These are phyloP conservation scores for Schizochytrium sp. DNA, from an alignment of 108 stramenopile genomes.

Conservation along the genomic window DNA sequence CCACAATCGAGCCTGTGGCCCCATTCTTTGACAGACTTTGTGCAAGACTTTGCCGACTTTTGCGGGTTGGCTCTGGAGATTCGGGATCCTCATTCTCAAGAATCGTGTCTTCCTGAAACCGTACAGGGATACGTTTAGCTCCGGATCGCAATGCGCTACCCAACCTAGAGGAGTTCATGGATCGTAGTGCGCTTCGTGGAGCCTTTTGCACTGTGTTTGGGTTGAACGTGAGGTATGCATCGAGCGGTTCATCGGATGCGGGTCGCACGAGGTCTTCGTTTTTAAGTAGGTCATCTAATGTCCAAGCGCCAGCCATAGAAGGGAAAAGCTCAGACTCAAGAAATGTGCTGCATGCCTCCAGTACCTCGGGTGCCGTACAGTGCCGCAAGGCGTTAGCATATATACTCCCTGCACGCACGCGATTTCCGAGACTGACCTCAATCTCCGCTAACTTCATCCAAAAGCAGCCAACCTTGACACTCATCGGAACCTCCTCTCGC, in stretches of 20 bases:
- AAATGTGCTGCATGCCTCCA: background rate
- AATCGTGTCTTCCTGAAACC: constrained; percentile 1
- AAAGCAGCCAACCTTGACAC: background rate
- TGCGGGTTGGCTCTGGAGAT: background rate
- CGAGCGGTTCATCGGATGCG: constrained; percentile 40
- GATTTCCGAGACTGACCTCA: background rate
- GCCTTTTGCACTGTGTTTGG: constrained; percentile 37
- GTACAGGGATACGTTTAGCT: background rate
- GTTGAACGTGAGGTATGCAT: constrained; percentile 32
- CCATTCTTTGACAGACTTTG: background rate
- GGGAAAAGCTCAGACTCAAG: constrained; percentile 50
- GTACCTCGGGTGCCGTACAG: constrained; percentile 6
- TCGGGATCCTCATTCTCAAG: constrained; percentile 7
- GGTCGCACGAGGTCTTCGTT: background rate
- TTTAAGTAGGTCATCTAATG: background rate
- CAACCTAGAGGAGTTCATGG: background rate
- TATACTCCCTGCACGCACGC: background rate
- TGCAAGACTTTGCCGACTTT: background rate
- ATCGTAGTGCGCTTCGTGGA: background rate
- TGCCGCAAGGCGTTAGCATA: constrained; percentile 37
- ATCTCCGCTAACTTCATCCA: constrained; percentile 14
- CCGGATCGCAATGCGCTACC: constrained; percentile 20
- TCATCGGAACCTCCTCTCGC: background rate
- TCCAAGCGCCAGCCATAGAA: background rate
- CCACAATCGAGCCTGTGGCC: constrained; percentile 38